Evolutionary conservation across 2,329 filamentous ascomycete genomes (phyloP), one percentile per base, ranked within the genome.

Genomic region (Claviceps lovelessii): DNA sequence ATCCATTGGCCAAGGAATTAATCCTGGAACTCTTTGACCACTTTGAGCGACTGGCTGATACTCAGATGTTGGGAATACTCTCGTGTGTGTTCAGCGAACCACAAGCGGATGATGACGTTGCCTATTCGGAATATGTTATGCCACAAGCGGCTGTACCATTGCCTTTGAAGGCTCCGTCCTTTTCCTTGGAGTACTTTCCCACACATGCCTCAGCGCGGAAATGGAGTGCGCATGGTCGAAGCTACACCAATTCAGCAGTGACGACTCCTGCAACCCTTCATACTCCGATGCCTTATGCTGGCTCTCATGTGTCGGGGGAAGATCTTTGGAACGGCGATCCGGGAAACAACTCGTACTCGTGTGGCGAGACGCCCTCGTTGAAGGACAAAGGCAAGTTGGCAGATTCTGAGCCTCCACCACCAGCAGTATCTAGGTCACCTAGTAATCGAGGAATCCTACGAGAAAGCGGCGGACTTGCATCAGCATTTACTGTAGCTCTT

Each of bases 61-160:
- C 85, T 13, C 83, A 86, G 65, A 86, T 86, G 83, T 64, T 86
- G 53, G 83, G 83, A 9, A 85, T 86, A 81, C 72, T 86, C 33
- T 83, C 83, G 1, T 86, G 83, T 64, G 77, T 86, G 55, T 85
- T 86, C 63, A 80, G 77, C 60, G 81, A 85, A 52, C 75, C 81
- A 0, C 73, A 76, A 13, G 70, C 76, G 0, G 72, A 78, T 47
- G 75, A 81, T 56, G 73, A 74, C 51, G 72, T 80, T 29, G 77
- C 80, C 4, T 81, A 82, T 59, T 74, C 76, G 17, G 79, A 80
- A 58, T 75, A 76, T 1, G 74, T 74, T 55, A 69, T 82, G 52
- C 73, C 77, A 0, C 76, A 81, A 54, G 75, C 80, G 6, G 78
- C 84, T 59, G 83, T 79, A 31, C 82, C 82, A 8, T 69, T 85